These are phyloP conservation scores for Trypanosoma mega DNA, from an alignment of 208 protist genomes.

Conservation along the genomic window DNA sequence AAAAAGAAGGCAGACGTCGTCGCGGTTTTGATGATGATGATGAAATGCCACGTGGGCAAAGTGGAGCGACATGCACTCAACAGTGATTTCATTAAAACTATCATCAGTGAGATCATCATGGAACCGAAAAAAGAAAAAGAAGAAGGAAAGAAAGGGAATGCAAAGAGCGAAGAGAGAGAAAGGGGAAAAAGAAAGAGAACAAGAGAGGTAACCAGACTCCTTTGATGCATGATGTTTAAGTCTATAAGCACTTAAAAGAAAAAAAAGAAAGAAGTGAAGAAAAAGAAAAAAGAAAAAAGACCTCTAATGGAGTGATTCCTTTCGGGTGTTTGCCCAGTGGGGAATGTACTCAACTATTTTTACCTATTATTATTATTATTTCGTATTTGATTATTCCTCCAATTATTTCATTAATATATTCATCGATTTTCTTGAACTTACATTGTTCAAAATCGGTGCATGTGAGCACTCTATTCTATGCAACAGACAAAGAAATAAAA, in stretches of 20 bases:
- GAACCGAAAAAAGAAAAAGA: not conserved
- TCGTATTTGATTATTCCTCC: constrained; percentile 11
- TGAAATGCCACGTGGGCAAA: constrained; percentile 41
- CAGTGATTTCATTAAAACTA: constrained; percentile 70
- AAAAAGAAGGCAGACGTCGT: constrained; percentile 71
- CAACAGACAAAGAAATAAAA: too few species aligned
- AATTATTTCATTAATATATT: too few species aligned
- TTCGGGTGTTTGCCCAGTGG: not conserved
- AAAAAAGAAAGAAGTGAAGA: constrained; percentile 9
- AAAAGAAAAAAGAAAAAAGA: constrained; percentile 12
- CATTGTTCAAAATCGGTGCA: too few species aligned
- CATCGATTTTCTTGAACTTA: too few species aligned
- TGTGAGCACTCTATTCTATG: too few species aligned
- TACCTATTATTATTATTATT: not conserved
- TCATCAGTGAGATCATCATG: too few species aligned
- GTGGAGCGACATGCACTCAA: constrained; percentile 70
- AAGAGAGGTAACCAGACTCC: constrained; percentile 8
- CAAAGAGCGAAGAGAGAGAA: constrained; percentile 18
- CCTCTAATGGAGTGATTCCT: not conserved
- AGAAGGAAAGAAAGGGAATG: constrained; percentile 5
- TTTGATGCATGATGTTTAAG: too few species aligned
- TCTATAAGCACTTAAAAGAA: too few species aligned
- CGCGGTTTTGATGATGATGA: constrained; percentile 71
- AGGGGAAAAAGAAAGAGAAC: constrained; percentile 18
- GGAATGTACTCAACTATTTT: constrained; percentile 10